Evolutionary conservation across 2,329 filamentous ascomycete species (phyloP), one percentile per base, ranked within the genome.

Genomic region (Zalaria sp.): DNA sequence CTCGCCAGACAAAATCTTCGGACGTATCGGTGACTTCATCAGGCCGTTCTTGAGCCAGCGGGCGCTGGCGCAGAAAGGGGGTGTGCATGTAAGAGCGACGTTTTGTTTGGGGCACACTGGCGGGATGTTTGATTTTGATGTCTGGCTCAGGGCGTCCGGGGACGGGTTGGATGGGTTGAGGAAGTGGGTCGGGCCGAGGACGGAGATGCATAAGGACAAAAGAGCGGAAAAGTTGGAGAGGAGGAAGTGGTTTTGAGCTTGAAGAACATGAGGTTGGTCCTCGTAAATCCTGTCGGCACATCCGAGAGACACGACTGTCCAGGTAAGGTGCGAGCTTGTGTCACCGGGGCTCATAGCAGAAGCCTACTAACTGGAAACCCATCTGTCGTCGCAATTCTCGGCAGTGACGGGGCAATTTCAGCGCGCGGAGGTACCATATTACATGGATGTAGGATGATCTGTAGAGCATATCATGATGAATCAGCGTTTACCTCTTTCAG

Each of bases 61-160:
- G 27, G 66, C 65, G 1, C 68, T 67, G 47, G 47, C 45, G 11
- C 48, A 58, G n/a, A 46, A 51, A 3, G 60, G 61, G 0, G 66
- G 66, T 10, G 59, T 68, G 5, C 54, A 59, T n/a, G 59, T 69
- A 1, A 45, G 66, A 31, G 65, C 62, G 4, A 66, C 64, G 40
- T 68, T 69, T 35, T 66, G 63, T 42, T 45, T 69, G 1, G 65
- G 65, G 0, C 51, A 53, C 2, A 46, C 50, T 8, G 56, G 56
- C 3, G 65, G 65, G 11, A 63, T 68, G 5, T 68, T 67, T 28
- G 66, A 69, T 49, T 39, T 68, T 29, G 65, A 69, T 46, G 50
- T 69, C 2, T 41, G 51, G n/a, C 51, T 69, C 38, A 65, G 63
- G 0, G 54, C 53, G 39, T 45, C 52, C 4, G 45, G 43, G 3